Conservation (phyloP, 257 asterid species). For the Craterostigma plantagineum region DNA sequence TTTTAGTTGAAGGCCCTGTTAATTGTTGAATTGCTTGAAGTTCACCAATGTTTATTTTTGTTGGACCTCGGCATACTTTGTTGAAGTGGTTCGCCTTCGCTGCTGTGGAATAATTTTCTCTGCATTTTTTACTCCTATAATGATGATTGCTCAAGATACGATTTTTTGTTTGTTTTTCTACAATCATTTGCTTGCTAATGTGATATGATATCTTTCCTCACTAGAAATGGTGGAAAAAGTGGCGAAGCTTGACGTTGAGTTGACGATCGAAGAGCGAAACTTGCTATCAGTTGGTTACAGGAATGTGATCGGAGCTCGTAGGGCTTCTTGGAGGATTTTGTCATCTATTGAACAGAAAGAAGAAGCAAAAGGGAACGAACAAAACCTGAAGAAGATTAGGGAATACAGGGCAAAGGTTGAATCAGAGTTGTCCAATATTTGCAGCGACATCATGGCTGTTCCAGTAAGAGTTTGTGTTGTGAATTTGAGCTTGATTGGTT, state of each 20-base stretch:
- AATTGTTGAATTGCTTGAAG: too few relatives aligned
- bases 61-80: too few relatives aligned
- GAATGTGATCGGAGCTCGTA: slow-evolving; percentile 71
- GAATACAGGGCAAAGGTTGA: slow-evolving; percentile 73
- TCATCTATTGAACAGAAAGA: slow-evolving; percentile 88
- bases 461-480: slow-evolving; percentile 4
- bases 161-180: too few relatives aligned
- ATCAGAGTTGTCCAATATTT: slow-evolving; percentile 49
- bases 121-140: too few relatives aligned
- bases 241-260: slow-evolving; percentile 56
- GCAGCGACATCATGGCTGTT: slow-evolving; percentile 53
- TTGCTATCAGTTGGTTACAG: slow-evolving; percentile 82
- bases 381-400: slow-evolving; percentile 60
- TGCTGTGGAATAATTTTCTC: too few relatives aligned
- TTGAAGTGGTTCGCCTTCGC: too few relatives aligned
- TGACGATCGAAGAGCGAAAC: slow-evolving; percentile 77
- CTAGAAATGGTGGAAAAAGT: slow-evolving; percentile 79
- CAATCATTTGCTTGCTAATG: background rate
- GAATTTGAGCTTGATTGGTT: slow-evolving; percentile 7
- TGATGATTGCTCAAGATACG: too few relatives aligned
- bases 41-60: too few relatives aligned
- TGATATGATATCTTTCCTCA: background rate
- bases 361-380: slow-evolving; percentile 68
- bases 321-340: slow-evolving; percentile 89
- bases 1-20: too few relatives aligned